Percentiles rank a stretch among this genome's conserved stretches.
These are phyloP conservation scores for Hansenula anomala DNA, from an alignment of 1,139 yeast species.

Conservation along the genomic window DNA sequence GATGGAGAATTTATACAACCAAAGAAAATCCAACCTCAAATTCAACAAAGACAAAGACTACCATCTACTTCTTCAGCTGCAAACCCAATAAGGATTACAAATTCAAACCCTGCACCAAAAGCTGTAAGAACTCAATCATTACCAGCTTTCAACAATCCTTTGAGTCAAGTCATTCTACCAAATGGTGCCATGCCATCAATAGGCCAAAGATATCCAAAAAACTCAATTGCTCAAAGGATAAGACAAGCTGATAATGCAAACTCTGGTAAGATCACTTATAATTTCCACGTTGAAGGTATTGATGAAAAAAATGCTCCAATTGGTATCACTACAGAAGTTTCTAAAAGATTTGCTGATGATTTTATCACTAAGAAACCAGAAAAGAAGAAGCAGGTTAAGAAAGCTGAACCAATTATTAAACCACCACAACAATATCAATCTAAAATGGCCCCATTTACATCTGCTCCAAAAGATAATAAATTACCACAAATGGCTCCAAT, in stretches of 20 bases:
- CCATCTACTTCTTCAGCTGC: neutral
- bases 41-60: neutral
- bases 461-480: neutral
- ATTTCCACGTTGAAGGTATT: constrained; percentile 1
- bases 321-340: constrained; percentile 9
- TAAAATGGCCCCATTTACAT: neutral
- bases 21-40: neutral
- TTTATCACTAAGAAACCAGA: constrained; percentile 12
- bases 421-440: neutral
- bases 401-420: neutral
- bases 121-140: constrained; percentile 65
- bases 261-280: constrained; percentile 4
- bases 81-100: too few relatives aligned
- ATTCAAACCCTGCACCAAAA: constrained; percentile 31
- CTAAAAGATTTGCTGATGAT: constrained; percentile 22
- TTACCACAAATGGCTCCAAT: neutral
- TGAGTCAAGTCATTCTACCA: constrained; percentile 30
- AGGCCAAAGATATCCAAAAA: constrained; percentile 24
- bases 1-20: constrained; percentile 7
- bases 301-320: constrained; percentile 8
- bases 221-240: constrained; percentile 34
- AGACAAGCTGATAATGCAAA: constrained; percentile 33
- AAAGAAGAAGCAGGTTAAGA: neutral
- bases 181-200: neutral
- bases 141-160: constrained; percentile 49